Evolutionary conservation across 352 stramenopile genomes (phyloP), one percentile per base, ranked within the genome.

Genomic region (Globisporangium rhizosaccharum): DNA sequence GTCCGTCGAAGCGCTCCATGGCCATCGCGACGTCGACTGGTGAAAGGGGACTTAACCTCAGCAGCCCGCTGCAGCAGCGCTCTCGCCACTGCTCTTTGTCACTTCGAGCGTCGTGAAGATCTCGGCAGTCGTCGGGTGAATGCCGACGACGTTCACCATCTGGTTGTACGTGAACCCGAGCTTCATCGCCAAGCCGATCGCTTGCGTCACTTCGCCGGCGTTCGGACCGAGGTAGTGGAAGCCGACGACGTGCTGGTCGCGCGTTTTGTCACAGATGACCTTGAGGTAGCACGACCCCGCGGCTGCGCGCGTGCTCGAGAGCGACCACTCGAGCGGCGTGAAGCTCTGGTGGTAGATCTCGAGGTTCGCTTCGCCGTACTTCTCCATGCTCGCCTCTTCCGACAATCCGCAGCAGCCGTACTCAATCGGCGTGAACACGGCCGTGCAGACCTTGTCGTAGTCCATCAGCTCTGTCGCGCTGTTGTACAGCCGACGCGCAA

Each of bases 191-290:
- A 97, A 76, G 18, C 90, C 94, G 65, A 98, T 98, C 41, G 94
- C 85, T 63, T 96, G 92, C 28, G 88, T 96, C 53, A 98, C 84
- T 76, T 99, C 97, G 51, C 97, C 97, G 39, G 96, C 96, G 65
- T 99, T 98, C 18, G 97, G 97, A 39, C 96, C 96, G n/a, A 99
- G 65, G 70, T 98, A 99, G 70, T 99, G 97, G 54, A 99, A 97
- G 53, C 97, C 97, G 55, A 99, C 68, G 6, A 99, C 95, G 48
- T 81, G 82, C 45, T 92, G 81, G 62, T 90, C 73, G 17, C 87
- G 72, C 20, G 66, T 79, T 70, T 95, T 98, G 65, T 97, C 78
- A 37, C 87, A 96, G 58, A 99, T 83, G 37, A 98, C 85, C 80
- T 99, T 99, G 57, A 90, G 79, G 75, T 98, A 98, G 62, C 92